Base-by-base conservation (phyloP, 108 stramenopile species). In the Pseudonitzschia multiseries region DNA sequence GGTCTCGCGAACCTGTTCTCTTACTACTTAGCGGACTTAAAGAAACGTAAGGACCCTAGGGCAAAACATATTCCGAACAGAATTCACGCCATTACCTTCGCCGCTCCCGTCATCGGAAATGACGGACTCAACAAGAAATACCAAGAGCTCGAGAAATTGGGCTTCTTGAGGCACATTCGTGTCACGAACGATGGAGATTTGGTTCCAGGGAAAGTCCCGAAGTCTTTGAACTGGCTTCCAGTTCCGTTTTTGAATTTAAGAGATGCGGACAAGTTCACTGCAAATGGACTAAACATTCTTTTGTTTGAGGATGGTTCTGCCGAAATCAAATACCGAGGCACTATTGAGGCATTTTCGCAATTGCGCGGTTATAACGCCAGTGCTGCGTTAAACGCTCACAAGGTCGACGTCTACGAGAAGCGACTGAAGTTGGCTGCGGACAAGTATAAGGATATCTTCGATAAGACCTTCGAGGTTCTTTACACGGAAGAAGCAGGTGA, bases 21-120 rank as follows among this genome's bases (percentile, higher is more conserved):
- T 20, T 83, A 87, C 43, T 79, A 78, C 64, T 84, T 84, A 20
- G 84, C 86, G 3, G 83, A n/a, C 69, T 71, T 12, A n/a, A 18
- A 36, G 40, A 57, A 32, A 26, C 18, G 44, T 65, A 80, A 63
- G 5, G 70, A 59, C 46, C 0, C 14, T 21, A 57, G 20, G 27
- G 36, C 8, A 0, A 22, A 27, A n/a, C 57, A 59, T n/a, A 28
- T 86, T 89, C 41, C 87, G 83, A 65, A 70, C 57, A 51, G 76
- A 75, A 79, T 90, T 36, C 76, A 84, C 26, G 76, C 83, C n/a
- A 61, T 75, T 50, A 84, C 85, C 4, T 90, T 86, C 76, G 89
- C 84, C 26, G 74, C 81, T 66, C 89, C 89, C 0, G 75, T 78
- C 59, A 71, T 82, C 62, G 86, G 66, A 32, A 50, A 63, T 15